phyloP scores from a whole-genome alignment of 306 rosid genomes.

The Astragalus membranaceus region DNA sequence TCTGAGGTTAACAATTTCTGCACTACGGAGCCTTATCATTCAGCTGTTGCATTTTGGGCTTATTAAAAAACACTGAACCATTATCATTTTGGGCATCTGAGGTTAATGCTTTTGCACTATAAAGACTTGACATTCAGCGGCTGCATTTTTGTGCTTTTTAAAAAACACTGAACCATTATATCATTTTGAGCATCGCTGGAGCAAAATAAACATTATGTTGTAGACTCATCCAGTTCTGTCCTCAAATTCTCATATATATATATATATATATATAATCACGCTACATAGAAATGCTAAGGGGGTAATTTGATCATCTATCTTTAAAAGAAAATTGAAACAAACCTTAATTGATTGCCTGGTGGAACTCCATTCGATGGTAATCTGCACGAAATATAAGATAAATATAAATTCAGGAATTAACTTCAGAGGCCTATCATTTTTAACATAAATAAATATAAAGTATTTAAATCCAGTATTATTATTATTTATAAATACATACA shows the following conservation, averaged over 20 bases:
- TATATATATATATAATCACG: no score
- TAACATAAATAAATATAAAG: not conserved
- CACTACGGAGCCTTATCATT: not conserved
- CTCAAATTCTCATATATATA: not conserved
- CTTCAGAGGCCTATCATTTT: constrained; percentile 16
- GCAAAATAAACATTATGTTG: not conserved
- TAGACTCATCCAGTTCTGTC: not conserved
- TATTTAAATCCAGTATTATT: not conserved
- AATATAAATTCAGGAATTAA: not conserved
- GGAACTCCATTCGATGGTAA: constrained; percentile 58
- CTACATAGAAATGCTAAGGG: constrained; percentile 1
- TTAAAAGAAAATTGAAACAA: constrained; percentile 15
- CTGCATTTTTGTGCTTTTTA: not conserved
- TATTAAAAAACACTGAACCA: not conserved
- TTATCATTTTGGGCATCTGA: not conserved
- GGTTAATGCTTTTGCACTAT: not conserved
- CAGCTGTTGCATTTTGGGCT: not conserved
- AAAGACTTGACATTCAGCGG: not conserved
- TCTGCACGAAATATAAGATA: constrained; percentile 39
- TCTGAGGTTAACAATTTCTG: not conserved
- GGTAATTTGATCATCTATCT: not conserved
- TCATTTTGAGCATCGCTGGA: not conserved
- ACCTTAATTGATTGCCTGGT: constrained; percentile 82
- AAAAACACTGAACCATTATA: not conserved
- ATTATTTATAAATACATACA: not conserved